Evolutionary conservation across 2,329 filamentous ascomycete genomes (phyloP), one percentile per base, ranked within the genome.

Genomic region (Claviceps sp.): DNA sequence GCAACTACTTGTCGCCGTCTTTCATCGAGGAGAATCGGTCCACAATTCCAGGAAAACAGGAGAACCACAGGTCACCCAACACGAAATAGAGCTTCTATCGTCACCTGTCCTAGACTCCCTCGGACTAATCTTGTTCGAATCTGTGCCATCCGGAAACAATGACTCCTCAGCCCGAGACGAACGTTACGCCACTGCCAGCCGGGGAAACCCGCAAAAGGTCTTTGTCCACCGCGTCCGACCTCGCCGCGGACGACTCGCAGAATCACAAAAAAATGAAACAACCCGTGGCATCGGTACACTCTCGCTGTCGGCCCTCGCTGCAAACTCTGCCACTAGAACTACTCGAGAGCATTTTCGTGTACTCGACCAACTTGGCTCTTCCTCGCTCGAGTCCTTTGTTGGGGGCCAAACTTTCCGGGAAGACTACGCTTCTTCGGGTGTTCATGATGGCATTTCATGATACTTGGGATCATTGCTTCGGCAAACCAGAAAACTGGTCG

Each of bases 271-370:
- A 61, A 56, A 59, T 58, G 53, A 64, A 59, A 46, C 60, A 58
- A 22, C 62, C 62, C 1, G 55, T 69, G 6, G 57, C 60, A 11
- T 57, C 58, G 20, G 62, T 67, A 43, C 55, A 26, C 7, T 26
- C 7, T 26, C 26, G 26, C 26, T 7, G 26, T 26, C 26, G 7
- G 26, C 26, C 26, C 26, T 30, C 26, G 8, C 26, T 30, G 7
- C 26, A 30, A 30, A 30, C 7, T 30, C 26, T 30, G 26, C 66
- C 26, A 59, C 62, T 70, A 7, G 78, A 81, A 60, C 65, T 81
- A 22, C 67, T 81, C 11, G 75, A 79, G 59, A 66, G 55, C 34
- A 77, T 81, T 48, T 72, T 79, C 51, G 62, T 75, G 55, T 62
- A 73, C 50, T 78, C 75, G 49, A 60, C 64, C 55, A 79, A 77